Evolutionary conservation across 1,139 yeast genomes (phyloP).

Genomic region (Debaryomyces udenii): DNA sequence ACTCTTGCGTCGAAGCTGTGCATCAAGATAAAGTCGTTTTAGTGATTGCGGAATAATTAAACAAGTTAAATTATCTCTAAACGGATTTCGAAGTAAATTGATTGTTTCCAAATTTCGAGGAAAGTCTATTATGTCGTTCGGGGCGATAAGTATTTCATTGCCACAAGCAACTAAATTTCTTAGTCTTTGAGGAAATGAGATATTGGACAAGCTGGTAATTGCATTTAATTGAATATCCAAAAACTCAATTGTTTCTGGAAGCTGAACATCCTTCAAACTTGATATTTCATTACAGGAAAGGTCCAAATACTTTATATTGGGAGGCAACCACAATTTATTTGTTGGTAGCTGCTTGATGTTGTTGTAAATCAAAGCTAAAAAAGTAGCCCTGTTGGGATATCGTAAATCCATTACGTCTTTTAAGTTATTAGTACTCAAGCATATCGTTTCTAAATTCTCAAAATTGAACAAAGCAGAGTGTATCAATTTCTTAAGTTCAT

Average conservation of each 20-base stretch:
- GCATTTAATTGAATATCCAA: conserved; percentile 22
- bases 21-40: conserved; percentile 19
- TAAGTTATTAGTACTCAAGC: conserved; percentile 17
- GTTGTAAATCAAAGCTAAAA: conserved; percentile 20
- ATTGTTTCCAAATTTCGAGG: conserved; percentile 19
- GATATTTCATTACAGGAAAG: conserved; percentile 20
- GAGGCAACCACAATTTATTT: conserved; percentile 17
- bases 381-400: conserved; percentile 16
- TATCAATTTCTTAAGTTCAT: conserved; percentile 11
- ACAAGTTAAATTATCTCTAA: conserved; percentile 17
- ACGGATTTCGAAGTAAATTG: conserved; percentile 21
- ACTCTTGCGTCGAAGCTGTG: conserved; percentile 8
- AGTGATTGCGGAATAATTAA: conserved; percentile 17
- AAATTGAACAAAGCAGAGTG: conserved; percentile 13
- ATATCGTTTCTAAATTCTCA: conserved; percentile 16
- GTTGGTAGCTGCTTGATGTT: conserved; percentile 17
- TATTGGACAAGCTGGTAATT: conserved; percentile 17
- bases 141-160: conserved; percentile 20
- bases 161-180: conserved; percentile 22
- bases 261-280: conserved; percentile 14
- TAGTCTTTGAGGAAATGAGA: conserved; percentile 16
- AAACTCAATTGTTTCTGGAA: conserved; percentile 20
- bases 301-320: conserved; percentile 17
- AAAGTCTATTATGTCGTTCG: conserved; percentile 17
- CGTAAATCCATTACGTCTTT: conserved; percentile 13